Conservation (phyloP, 805 yeast species). For the Starmerella cellae region DNA sequence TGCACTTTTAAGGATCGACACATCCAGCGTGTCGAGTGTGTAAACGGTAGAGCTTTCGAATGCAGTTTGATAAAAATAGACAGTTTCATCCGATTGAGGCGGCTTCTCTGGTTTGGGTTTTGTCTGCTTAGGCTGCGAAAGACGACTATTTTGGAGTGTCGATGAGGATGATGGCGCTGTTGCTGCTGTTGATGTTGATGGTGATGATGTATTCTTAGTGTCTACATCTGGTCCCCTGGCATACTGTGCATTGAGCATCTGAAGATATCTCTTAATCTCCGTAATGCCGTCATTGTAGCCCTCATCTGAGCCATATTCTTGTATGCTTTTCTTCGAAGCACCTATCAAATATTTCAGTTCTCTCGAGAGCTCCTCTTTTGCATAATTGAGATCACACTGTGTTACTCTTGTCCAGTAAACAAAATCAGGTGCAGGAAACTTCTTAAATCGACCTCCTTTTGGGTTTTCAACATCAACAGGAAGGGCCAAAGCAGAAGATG, state of each 20-base stretch:
- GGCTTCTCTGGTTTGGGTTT: background rate
- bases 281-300: slow-evolving; percentile 17
- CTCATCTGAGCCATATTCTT: slow-evolving; percentile 16
- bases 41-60: slow-evolving; percentile 53
- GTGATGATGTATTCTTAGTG: background rate
- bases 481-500: slow-evolving; percentile 11
- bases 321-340: slow-evolving; percentile 41
- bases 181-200: background rate
- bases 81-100: background rate
- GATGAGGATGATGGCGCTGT: background rate
- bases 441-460: background rate
- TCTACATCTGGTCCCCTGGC: too few relatives aligned
- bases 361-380: slow-evolving; percentile 39
- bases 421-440: slow-evolving; percentile 27
- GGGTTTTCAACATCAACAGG: slow-evolving; percentile 10
- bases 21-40: slow-evolving; percentile 67
- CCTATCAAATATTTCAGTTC: slow-evolving; percentile 45
- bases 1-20: slow-evolving; percentile 51
- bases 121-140: background rate
- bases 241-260: background rate
- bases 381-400: slow-evolving; percentile 47
- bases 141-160: background rate
- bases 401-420: slow-evolving; percentile 50
- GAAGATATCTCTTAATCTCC: slow-evolving; percentile 8
- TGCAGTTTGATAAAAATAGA: slow-evolving; percentile 65